Evolutionary conservation across 768 basidiomycete genomes (phyloP), one percentile per base, ranked within the genome.

Genomic region (Tricholoma flavovirens): DNA sequence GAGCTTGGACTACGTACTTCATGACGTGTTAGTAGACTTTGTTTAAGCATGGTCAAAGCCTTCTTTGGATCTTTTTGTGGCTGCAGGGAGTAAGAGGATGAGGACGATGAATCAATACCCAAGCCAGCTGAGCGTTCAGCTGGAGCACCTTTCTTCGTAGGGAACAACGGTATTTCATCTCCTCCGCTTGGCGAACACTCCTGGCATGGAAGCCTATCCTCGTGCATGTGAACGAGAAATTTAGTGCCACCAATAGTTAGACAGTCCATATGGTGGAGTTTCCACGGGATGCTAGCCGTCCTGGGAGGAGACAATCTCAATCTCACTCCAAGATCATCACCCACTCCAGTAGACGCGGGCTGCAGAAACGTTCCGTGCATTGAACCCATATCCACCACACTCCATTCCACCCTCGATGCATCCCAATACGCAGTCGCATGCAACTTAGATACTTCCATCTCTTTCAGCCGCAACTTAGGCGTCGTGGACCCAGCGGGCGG

Each of bases 371-470:
- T 92, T 3, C 91, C 91, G 60, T 93, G 91, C 68, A 84, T 87
- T 52, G 87, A 89, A 9, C 88, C 91, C 84, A 88, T 88, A 66
- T 93, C 91, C 9, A 91, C 88, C 29, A 89, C 71, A 2, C 80
- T 78, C 90, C 90, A 93, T 56, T 81, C 79, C 12, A 70, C 66
- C 54, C 80, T 75, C 26, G 68, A 67, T 32, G 72, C 71, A 65
- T 90, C 84, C 85, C 84, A 90, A 64, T 81, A 93, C 1, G 80
- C 73, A 2, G 84, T 88, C 8, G 88, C 86, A 64, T 93, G 91
- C 53, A 87, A 60, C 69, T 92, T 93, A 2, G 88, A 90, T 10
- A 92, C 88, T 58, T 81, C 79, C 84, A 93, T 87, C 71, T 93
- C 90, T 69, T 87, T 90, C 33, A 93, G 71, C 45, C 91, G 82